Evolutionary conservation across 441 rosid species (phyloP).

Genomic region (Iberis amara): DNA sequence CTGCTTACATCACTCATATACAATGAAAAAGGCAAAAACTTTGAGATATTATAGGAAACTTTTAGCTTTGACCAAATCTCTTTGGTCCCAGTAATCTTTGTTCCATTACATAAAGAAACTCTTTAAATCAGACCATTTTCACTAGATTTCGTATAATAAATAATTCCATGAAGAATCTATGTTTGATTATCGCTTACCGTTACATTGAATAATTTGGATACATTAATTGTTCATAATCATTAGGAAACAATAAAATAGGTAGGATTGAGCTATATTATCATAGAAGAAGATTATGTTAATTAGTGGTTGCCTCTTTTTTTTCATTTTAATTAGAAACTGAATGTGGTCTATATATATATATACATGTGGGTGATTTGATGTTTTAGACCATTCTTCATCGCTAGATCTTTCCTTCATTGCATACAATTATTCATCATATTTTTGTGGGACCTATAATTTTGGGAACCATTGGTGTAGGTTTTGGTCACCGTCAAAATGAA

Average conservation of each 20-base stretch:
- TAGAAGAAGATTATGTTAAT: no score
- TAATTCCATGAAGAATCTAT: no score
- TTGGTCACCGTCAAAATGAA: conserved; percentile 22
- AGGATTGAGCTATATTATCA: no score
- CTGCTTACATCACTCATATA: conserved; percentile 13
- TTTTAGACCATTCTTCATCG: not conserved
- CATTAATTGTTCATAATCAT: no score
- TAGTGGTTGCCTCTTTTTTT: no score
- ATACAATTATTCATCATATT: conserved; percentile 1
- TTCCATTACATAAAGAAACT: conserved; percentile 24
- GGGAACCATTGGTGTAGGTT: conserved; percentile 10
- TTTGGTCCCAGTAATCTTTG: conserved; percentile 27
- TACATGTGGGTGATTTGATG: no score
- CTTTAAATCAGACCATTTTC: conserved; percentile 10
- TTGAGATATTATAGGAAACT: conserved; percentile 8
- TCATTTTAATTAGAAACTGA: no score
- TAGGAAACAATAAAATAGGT: no score
- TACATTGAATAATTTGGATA: no score
- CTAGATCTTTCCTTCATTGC: not conserved
- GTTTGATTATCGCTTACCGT: no score
- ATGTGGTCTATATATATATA: no score
- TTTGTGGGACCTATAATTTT: conserved; percentile 16
- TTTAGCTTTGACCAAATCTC: conserved; percentile 30
- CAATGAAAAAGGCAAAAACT: conserved; percentile 31
- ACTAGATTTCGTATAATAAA: not conserved